A percentile compares a stretch with the other conserved stretches of the same genome.
These are phyloP conservation scores for Aspergillus ostianus DNA, from an alignment of 495 filamentous ascomycete species.

Conservation along the genomic window DNA sequence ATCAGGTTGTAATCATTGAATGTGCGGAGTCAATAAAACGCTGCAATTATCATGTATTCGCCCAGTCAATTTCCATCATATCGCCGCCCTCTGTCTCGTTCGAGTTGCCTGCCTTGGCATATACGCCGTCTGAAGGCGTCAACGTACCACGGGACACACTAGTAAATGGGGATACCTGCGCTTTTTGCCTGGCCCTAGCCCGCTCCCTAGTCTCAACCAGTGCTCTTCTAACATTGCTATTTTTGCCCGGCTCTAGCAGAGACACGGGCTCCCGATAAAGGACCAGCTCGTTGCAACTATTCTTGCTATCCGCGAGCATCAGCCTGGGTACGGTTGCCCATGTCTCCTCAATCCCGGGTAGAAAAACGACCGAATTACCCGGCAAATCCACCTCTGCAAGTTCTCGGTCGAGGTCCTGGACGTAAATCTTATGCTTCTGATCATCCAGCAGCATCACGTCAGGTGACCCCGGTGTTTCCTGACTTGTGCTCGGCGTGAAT, in stretches of 20 bases:
- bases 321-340: constrained; percentile 69
- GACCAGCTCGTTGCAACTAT: constrained; percentile 57
- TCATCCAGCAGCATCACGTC: constrained; percentile 87
- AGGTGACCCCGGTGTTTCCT: constrained; percentile 23
- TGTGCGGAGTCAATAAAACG: too few relatives aligned
- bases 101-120: background rate
- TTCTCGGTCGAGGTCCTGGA: constrained; percentile 86
- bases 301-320: constrained; percentile 51
- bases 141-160: background rate
- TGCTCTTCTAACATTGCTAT: constrained; percentile 77
- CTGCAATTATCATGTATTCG: too few relatives aligned
- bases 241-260: constrained; percentile 68
- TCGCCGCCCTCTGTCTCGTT: background rate
- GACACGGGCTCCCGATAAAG: constrained; percentile 62
- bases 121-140: background rate
- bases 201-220: constrained; percentile 79
- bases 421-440: constrained; percentile 81
- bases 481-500: constrained; percentile 45
- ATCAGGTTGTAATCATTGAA: too few relatives aligned
- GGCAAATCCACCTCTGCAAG: constrained; percentile 61
- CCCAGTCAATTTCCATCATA: background rate
- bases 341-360: constrained; percentile 80
- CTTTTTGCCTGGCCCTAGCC: constrained; percentile 27
- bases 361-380: constrained; percentile 62
- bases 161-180: background rate